Evolutionary conservation across 2,329 filamentous ascomycete genomes (phyloP), one percentile per base, ranked within the genome.

Genomic region (Fusarium guadeloupense): DNA sequence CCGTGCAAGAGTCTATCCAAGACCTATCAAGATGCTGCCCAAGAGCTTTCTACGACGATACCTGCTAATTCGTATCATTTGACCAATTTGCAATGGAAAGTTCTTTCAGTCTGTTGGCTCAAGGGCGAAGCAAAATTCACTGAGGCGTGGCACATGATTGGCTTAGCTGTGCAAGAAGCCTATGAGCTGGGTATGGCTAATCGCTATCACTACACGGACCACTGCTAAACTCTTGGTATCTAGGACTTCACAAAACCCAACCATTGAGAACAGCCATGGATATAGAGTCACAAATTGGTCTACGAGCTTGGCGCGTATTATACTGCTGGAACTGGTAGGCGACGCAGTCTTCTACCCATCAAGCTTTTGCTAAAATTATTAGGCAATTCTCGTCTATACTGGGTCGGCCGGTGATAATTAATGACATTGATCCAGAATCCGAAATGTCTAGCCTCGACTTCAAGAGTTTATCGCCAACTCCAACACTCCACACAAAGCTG

Each of bases 281-380:
- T 10, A 33, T 23, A 1, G 25, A 43, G 6, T 16, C 21, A 6
- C 50, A 48, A 13, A 55, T 56, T 21, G 50, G 53, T 21, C 23
- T 44, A 2, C 53, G 46, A 17, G 47, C 34, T 5, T 58, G 54
- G 54, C 45, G 53, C 3, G 53, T 58, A 0, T 0, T 58, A 1
- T 49, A 58, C 9, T 52, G 54, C 5, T 58, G 54, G 54, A 58
- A 58, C 1, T 58, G 54, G 54, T 48, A 16, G 2, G 38, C 21
- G 0, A 13, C 4, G 1, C 9, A 10, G 4, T 0, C 3, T 3
- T 2, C 9, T 2, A 4, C 8, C 1, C 1, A 20, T n/a, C 9
- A 6, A 7, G 4, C 5, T 9, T 0, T 3, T 9, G 2, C 35
- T 56, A 5, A 56, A 8, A 17, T 13, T 5, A 3, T 1, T 9